Base-by-base conservation (phyloP, 2,329 filamentous ascomycete species). In the Trichoderma sp. region DNA sequence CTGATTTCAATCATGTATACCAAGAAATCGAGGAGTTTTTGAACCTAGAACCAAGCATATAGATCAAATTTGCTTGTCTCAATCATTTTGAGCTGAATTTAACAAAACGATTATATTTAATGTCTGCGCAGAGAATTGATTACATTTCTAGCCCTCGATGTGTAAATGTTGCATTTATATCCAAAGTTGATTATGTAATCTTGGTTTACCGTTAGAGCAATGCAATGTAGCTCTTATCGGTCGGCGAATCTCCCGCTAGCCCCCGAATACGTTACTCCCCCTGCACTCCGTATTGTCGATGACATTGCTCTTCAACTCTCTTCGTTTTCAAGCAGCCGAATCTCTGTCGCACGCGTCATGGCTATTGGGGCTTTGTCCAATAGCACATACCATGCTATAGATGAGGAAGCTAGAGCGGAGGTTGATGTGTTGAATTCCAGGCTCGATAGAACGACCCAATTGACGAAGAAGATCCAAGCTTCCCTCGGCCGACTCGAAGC, bases 401-500 rank as follows among this genome's bases (percentile, higher is more conserved):
- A 92, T 77, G 90, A 92, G 79, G 90, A 92, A 81, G 88, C 90
- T 58, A 85, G 89, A 71, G 90, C 90, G 59, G 90, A 92, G 80
- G 90, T 92, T 69, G 90, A 92, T 75, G 90, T 92, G 34, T 84
- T 92, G 62, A 91, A 91, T 76, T 92, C 90, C 68, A 86, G 90
- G 50, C 89, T 98, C 73, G 94, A 97, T 77, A 98, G 97, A 87
- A 97, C 97, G 76, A 92, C 94, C 73, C 90, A 94, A 78, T 88
- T 98, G 80, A 97, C 94, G 36, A 97, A 96, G 85, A 97, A 97
- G 85, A 98, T 99, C 70, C 93, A 97, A 81, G 92, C 93, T 32
- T 97, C 93, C 66, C 87, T 98, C 75, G 88, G 90, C 47, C 89
- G 95, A 70, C 86, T 99, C 39, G 94, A 98, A 77, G 90, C 91